Percentiles rank a stretch among this genome's conserved stretches.
These are phyloP conservation scores for Mycena polygramma DNA, from an alignment of 768 basidiomycete genomes.

Conservation along the genomic window DNA sequence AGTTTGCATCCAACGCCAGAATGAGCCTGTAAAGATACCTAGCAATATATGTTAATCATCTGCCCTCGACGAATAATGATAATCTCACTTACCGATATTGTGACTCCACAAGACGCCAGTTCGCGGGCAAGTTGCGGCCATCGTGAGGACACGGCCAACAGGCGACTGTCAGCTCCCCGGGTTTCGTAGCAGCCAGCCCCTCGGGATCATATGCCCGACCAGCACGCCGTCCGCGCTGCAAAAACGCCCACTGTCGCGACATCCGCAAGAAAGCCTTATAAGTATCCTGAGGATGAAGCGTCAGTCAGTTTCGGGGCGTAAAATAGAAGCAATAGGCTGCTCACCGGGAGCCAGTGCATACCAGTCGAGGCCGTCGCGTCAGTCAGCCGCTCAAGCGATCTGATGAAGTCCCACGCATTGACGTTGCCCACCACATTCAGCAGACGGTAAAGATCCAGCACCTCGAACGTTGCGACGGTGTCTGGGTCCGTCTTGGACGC, in stretches of 20 bases:
- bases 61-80: no score
- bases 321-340: neutral
- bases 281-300: constrained; percentile 17
- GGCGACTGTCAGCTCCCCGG: constrained; percentile 26
- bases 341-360: constrained; percentile 11
- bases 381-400: constrained; percentile 7
- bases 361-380: neutral
- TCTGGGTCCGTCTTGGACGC: constrained; percentile 33
- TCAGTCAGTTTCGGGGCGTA: no score
- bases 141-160: constrained; percentile 42
- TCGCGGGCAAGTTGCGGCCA: constrained; percentile 34
- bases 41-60: neutral
- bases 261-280: constrained; percentile 18
- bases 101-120: constrained; percentile 29
- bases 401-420: constrained; percentile 23
- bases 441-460: constrained; percentile 26
- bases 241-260: constrained; percentile 12
- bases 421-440: constrained; percentile 32
- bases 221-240: constrained; percentile 5
- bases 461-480: constrained; percentile 26
- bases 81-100: constrained; percentile 6
- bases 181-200: constrained; percentile 20
- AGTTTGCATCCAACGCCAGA: constrained; percentile 44
- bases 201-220: constrained; percentile 25
- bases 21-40: constrained; percentile 42